Evolutionary conservation across 2,329 filamentous ascomycete species (phyloP).

Genomic region (Exophiala sp.): DNA sequence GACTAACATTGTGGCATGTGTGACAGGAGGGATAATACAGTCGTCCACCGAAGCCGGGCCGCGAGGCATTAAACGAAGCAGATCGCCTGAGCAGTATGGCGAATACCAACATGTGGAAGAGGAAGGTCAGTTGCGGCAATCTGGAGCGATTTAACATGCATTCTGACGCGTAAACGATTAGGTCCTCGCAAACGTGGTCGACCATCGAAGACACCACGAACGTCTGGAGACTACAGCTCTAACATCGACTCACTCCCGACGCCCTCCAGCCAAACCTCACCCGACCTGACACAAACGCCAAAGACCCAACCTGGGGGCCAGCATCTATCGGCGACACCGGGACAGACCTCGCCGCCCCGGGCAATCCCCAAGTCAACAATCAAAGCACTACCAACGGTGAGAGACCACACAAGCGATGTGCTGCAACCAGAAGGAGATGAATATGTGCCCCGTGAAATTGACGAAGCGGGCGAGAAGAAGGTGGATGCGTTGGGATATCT

Average conservation of each 20-base stretch:
- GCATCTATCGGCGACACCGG: slow-evolving; percentile 41
- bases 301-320: slow-evolving; percentile 29
- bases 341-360: slow-evolving; percentile 51
- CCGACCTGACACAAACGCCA: slow-evolving; percentile 37
- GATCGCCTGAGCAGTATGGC: slow-evolving; percentile 64
- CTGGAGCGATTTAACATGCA: neutral
- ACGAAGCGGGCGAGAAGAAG: slow-evolving; percentile 91
- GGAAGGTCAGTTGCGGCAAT: slow-evolving; percentile 50
- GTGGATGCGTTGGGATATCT: slow-evolving; percentile 77
- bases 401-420: slow-evolving; percentile 96
- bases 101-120: slow-evolving; percentile 49
- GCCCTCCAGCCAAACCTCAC: slow-evolving; percentile 30
- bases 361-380: slow-evolving; percentile 54
- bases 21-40: slow-evolving; percentile 37
- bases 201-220: slow-evolving; percentile 44
- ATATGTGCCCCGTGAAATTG: slow-evolving; percentile 87
- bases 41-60: slow-evolving; percentile 41
- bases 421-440: slow-evolving; percentile 84
- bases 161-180: slow-evolving; percentile 17
- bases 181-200: slow-evolving; percentile 46
- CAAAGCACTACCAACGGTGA: slow-evolving; percentile 89
- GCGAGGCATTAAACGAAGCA: slow-evolving; percentile 72
- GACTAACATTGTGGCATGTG: slow-evolving; percentile 33
- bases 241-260: slow-evolving; percentile 31
- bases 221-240: slow-evolving; percentile 32